Evolutionary conservation across 2,329 filamentous ascomycete genomes (phyloP).

Genomic region (Bipolaris oryzae): DNA sequence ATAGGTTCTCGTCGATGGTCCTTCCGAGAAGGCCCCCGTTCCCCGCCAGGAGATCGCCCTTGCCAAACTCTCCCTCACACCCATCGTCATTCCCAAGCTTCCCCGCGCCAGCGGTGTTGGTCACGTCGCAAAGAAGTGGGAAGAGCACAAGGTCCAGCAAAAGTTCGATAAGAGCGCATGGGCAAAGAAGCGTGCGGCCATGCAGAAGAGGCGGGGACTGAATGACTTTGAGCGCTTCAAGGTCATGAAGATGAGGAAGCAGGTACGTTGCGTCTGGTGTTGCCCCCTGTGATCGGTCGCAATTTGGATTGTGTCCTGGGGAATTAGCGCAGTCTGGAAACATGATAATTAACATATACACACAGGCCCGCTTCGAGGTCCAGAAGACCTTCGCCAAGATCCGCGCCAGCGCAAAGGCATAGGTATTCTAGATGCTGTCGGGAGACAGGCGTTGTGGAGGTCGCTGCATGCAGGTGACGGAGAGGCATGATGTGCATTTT

Average conservation of each 20-base stretch:
- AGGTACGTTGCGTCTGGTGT: constrained; percentile 64
- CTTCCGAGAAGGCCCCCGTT: constrained; percentile 78
- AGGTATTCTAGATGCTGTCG: constrained; percentile 40
- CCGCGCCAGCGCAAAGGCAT: constrained; percentile 51
- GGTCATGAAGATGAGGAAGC: constrained; percentile 99
- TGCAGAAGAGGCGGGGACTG: constrained; percentile 84
- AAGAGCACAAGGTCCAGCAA: constrained; percentile 85
- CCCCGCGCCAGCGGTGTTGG: constrained; percentile 83
- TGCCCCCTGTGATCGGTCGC: not conserved
- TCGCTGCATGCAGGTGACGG: constrained; percentile 40
- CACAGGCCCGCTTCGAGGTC: constrained; percentile 86
- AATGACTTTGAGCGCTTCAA: constrained; percentile 99
- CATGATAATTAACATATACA: constrained; percentile 24
- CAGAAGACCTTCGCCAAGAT: constrained; percentile 95
- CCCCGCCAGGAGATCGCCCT: constrained; percentile 87
- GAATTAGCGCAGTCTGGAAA: constrained; percentile 2
- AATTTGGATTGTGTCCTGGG: not conserved
- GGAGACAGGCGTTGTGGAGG: constrained; percentile 37
- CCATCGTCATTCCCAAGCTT: constrained; percentile 83
- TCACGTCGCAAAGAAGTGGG: constrained; percentile 86
- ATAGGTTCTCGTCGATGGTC: constrained; percentile 95
- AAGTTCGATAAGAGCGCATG: constrained; percentile 92
- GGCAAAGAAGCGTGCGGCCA: constrained; percentile 90
- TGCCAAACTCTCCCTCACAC: constrained; percentile 83
- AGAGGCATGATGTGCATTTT: constrained; percentile 47